Evolutionary conservation across 257 asterid species (phyloP), one percentile per base, ranked within the genome.

Genomic region (Fraxinus excelsior): DNA sequence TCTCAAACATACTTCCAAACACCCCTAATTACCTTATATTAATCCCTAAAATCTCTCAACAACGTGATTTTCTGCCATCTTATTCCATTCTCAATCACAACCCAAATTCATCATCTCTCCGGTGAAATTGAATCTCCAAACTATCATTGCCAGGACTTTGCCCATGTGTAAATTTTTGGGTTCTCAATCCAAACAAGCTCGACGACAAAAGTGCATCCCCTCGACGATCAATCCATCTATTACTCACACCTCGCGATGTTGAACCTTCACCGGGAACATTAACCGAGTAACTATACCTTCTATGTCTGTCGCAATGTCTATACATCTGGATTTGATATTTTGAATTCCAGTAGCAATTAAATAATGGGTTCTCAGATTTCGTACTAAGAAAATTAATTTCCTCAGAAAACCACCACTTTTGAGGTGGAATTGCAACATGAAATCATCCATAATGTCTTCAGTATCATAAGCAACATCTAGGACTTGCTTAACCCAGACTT

Each of bases 301-400:
- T 46, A 16, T 80, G 84, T 16, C 84, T 66, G 60, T 65, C 81
- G 86, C 67, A 29, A 80, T 49, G 13, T 51, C 70, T 18, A 7
- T 23, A 10, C 80, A 35, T 40, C 77, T 72, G 69, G 80, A 26
- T 35, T 78, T 80, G 31, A 85, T 77, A 5, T 40, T 26, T 67
- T 66, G 67, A 23, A 82, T 77, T 31, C 75, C 75, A 6, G 78
- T 77, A 72, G 81, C 77, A 32, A 79, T 76, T 19, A 35, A 46
- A 4, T 25, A 58, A 19, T 64, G 77, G 28, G 67, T 66, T 49
- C 16, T 70, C 62, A 76, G 34, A 21, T 74, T 70, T 40, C 51
- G 23, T 5, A 76, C 49, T 3, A 11, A 62, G 6, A 46, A 18
- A 8, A 56, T 13, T 6, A 76, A 26, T 23, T 53, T 84, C 13